A percentile compares a stretch with the other conserved stretches of the same genome.
These are phyloP conservation scores for Silene conica DNA, from an alignment of 148 eudicot species.

Conservation along the genomic window DNA sequence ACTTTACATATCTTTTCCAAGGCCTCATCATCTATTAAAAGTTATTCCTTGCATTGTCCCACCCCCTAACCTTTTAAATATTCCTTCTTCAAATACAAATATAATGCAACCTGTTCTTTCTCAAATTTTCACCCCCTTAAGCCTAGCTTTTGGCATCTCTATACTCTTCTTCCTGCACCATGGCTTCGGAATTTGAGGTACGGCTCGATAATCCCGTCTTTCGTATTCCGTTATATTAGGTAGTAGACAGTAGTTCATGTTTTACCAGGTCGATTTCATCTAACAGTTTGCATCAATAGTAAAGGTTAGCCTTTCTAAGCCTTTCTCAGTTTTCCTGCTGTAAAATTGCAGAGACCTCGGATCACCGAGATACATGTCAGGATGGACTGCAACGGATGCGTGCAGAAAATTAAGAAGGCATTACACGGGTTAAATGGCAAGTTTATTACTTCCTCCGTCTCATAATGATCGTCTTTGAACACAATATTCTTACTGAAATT, in stretches of 20 bases:
- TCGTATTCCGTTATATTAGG: not conserved
- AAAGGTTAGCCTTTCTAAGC: constrained; percentile 3
- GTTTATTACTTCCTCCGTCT: constrained; percentile 11
- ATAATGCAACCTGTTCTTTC: constrained; percentile 33
- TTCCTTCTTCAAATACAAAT: constrained; percentile 57
- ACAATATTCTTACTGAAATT: not conserved
- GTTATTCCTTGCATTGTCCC: constrained; percentile 73
- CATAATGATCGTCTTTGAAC: too few relatives aligned
- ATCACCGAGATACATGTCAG: constrained; percentile 79
- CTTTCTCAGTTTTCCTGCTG: constrained; percentile 21
- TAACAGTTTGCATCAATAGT: too few relatives aligned
- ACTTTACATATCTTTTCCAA: constrained; percentile 10
- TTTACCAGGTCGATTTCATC: constrained; percentile 11
- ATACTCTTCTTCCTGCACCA: constrained; percentile 28
- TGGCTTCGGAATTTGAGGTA: constrained; percentile 66
- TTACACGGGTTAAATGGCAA: constrained; percentile 69
- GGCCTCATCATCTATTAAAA: constrained; percentile 28
- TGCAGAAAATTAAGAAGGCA: constrained; percentile 90
- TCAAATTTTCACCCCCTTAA: constrained; percentile 26
- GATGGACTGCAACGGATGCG: constrained; percentile 93
- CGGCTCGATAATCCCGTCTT: constrained; percentile 11
- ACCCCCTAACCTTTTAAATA: constrained; percentile 57
- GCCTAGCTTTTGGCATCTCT: constrained; percentile 17
- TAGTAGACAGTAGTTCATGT: too few relatives aligned
- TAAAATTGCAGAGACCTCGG: constrained; percentile 64